Evolutionary conservation across 164 flowering plant species (phyloP).

Genomic region (Vitis amurensis): DNA sequence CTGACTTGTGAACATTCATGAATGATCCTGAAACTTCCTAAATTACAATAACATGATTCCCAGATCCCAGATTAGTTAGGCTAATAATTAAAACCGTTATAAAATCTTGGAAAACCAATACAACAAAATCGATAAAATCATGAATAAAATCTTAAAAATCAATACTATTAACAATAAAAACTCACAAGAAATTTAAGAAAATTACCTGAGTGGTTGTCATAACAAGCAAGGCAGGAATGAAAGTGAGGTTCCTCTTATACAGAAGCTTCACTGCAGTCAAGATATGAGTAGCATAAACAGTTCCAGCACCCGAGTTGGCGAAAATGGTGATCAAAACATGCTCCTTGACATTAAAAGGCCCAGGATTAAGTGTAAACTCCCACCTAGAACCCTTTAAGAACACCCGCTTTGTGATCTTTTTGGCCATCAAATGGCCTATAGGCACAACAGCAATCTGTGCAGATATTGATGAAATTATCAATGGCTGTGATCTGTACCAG

Average conservation of each 20-base stretch:
- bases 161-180: background rate
- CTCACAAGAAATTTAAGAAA: background rate
- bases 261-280: slow-evolving; percentile 42
- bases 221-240: slow-evolving; percentile 40
- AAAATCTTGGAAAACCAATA: too few relatives aligned
- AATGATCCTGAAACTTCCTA: too few relatives aligned
- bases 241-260: slow-evolving; percentile 35
- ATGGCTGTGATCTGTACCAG: slow-evolving; percentile 56
- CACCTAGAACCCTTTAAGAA: slow-evolving; percentile 37
- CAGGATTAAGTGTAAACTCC: slow-evolving; percentile 53
- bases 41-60: too few relatives aligned
- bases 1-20: too few relatives aligned
- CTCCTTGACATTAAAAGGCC: slow-evolving; percentile 54
- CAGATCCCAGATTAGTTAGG: too few relatives aligned
- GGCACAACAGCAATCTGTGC: slow-evolving; percentile 73
- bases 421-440: slow-evolving; percentile 58
- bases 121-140: too few relatives aligned
- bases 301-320: slow-evolving; percentile 49
- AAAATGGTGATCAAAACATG: slow-evolving; percentile 56
- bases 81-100: too few relatives aligned
- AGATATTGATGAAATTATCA: slow-evolving; percentile 36
- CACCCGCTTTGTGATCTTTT: slow-evolving; percentile 26
- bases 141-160: background rate
- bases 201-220: slow-evolving; percentile 55
- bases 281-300: slow-evolving; percentile 48